Base-by-base conservation (phyloP, 2,329 filamentous ascomycete species). In the Metarhizium humberi region DNA sequence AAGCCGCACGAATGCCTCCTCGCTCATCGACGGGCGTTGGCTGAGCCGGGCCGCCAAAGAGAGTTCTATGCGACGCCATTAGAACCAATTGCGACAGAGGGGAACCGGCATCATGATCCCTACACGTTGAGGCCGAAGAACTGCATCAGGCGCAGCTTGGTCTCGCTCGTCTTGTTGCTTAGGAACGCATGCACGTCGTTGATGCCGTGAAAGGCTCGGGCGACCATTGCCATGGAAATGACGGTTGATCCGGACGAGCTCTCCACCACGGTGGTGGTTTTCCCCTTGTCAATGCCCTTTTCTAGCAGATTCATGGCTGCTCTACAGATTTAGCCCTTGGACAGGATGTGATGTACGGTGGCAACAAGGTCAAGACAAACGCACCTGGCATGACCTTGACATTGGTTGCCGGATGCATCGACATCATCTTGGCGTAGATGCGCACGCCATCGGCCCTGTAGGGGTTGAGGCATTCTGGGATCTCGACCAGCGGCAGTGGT, bases 391-490 rank as follows among this genome's bases (percentile, higher is more conserved):
- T 74, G 18, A 78, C 75, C 62, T 85, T 85, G 59, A 85, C 79
- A 52, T 85, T 85, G 56, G 83, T 79, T 13, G 81, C 78, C 1
- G 82, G 81, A 57, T 80, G 78, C 70, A 78, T 78, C 2, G 78
- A 80, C 75, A 85, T 79, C 77, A 85, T 80, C 67, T 85, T 85
- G 38, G 82, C 82, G 58, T 83, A 84, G 57, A 85, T 82, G 25
- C 79, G 76, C 3, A 85, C 78, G 1, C 78, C 78, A 75, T 85
- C 76, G 20, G 73, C 59, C 51, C 75, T 70, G 59, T 76, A 81
- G 0, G 80, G 80, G 57, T 85, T 85, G 50, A 85, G 70, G 42
- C 69, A 69, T 32, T 72, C 70, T 3, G 81, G 81, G 10, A 85
- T 69, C 66, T 85, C 82, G 16, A 85, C 78, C 2, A 85, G 69